Evolutionary conservation across 345 rosid species (phyloP).

Genomic region (Brassica rapa): DNA sequence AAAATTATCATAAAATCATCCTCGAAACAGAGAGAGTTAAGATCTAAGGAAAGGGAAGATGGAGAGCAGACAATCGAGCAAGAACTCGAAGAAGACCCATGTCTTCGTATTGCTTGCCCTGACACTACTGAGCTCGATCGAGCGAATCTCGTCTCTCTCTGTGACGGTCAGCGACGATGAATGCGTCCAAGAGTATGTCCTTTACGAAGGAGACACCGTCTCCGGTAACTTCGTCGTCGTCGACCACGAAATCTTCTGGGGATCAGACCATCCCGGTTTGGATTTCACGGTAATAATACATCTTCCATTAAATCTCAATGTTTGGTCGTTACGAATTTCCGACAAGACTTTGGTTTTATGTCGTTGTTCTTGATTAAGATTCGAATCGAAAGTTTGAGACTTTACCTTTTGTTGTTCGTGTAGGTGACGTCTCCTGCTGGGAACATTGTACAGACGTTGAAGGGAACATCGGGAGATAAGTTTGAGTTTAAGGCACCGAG

Average conservation of each 20-base stretch:
- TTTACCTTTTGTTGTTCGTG: background rate
- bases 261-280: slow-evolving; percentile 95
- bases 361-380: background rate
- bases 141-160: slow-evolving; percentile 64
- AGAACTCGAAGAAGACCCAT: slow-evolving; percentile 33
- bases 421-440: slow-evolving; percentile 91
- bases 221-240: slow-evolving; percentile 97
- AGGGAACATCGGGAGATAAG: slow-evolving; percentile 95
- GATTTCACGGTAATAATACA: slow-evolving; percentile 65
- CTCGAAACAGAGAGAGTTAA: slow-evolving; percentile 10
- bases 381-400: background rate
- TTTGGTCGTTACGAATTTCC: background rate
- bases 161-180: slow-evolving; percentile 86
- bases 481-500: slow-evolving; percentile 86
- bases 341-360: slow-evolving; percentile 6
- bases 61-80: slow-evolving; percentile 41
- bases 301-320: background rate
- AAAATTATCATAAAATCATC: background rate
- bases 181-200: slow-evolving; percentile 91
- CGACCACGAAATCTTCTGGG: slow-evolving; percentile 98
- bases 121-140: slow-evolving; percentile 45
- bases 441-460: slow-evolving; percentile 61
- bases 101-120: slow-evolving; percentile 33
- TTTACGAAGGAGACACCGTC: slow-evolving; percentile 86
- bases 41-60: slow-evolving; percentile 32